Evolutionary conservation across 768 basidiomycete species (phyloP), one percentile per base, ranked within the genome.

Genomic region (Holtermanniella nyarrowii): DNA sequence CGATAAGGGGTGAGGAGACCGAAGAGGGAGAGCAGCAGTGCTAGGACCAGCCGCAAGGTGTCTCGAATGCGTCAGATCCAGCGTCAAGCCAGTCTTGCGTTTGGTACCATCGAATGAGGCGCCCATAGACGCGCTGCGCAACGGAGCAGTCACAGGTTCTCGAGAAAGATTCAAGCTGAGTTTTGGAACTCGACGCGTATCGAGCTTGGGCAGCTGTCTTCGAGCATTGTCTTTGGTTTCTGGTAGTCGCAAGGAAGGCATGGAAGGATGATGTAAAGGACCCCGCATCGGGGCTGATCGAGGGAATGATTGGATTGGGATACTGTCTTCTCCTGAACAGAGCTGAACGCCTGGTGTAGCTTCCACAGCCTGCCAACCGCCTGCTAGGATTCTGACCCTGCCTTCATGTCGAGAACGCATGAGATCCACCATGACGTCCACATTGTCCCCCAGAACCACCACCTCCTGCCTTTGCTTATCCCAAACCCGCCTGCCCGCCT

Each of bases 401-500:
- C 56, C 53, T 16, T 26, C 13, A 12, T 20, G n/a, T 3, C 58
- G 42, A 4, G 40, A 40, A 4, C 42, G 41, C 27, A 63, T 48
- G 24, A 67, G 50, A 7, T 48, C 49, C 20, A 44, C 23, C 5
- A 65, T 5, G 0, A 55, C 57, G 14, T 37, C 41, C 18, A 60
- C 57, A 5, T 51, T 47, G 25, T 69, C 61, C 26, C 62, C 63
- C 14, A 70, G 20, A 2, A 68, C 49, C 14, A 67, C 55, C 18
- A 57, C 50, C 26, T 56, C 20, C 3, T 40, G 40, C 11, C 43
- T 22, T 52, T 86, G 83, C 59, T 83, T 83, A 62, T 85, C 86
- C 87, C 88, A 91, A 22, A 75, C 74, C 10, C 72, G 73, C 67
- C 81, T 84, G 25, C 83, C 85, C 25, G 78, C 74, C 45, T 88